These are phyloP conservation scores for Funneliformis mosseae DNA, from an alignment of 192 early-diverging fungal genomes.

Conservation along the genomic window DNA sequence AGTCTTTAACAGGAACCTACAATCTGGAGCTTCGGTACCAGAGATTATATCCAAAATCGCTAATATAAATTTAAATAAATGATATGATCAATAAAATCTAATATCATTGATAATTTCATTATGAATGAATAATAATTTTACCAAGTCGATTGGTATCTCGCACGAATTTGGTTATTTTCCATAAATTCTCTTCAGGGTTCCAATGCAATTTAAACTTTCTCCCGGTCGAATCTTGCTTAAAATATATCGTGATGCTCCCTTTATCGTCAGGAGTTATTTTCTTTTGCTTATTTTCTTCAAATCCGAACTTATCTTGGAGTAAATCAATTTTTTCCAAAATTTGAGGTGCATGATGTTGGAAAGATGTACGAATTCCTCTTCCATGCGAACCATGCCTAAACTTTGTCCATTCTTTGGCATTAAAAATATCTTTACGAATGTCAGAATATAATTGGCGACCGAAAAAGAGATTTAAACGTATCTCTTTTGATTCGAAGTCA, in stretches of 20 bases:
- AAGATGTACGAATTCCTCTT: neutral
- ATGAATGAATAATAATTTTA: neutral
- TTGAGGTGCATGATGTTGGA: constrained; percentile 19
- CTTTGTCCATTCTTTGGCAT: neutral
- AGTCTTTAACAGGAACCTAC: constrained; percentile 21
- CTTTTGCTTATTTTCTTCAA: neutral
- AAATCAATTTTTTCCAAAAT: neutral
- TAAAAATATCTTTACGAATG: neutral
- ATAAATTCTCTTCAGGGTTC: neutral
- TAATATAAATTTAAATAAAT: neutral
- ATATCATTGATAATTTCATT: neutral
- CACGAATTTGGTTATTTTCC: constrained; percentile 10
- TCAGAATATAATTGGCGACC: neutral
- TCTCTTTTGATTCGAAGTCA: neutral
- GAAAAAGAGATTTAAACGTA: constrained; percentile 17
- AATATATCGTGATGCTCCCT: constrained; percentile 19
- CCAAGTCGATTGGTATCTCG: constrained; percentile 5
- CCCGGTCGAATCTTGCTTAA: neutral
- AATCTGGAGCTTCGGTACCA: constrained; percentile 4
- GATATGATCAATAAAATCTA: neutral
- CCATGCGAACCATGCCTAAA: neutral
- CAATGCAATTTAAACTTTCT: constrained; percentile 30
- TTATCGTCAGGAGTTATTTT: neutral
- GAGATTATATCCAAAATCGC: constrained; percentile 26
- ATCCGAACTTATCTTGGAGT: constrained; percentile 1